A percentile compares a stretch with the other conserved stretches of the same genome.
Conservation (phyloP, 306 rosid genomes). For the Psophocarpus tetragonolobus region DNA sequence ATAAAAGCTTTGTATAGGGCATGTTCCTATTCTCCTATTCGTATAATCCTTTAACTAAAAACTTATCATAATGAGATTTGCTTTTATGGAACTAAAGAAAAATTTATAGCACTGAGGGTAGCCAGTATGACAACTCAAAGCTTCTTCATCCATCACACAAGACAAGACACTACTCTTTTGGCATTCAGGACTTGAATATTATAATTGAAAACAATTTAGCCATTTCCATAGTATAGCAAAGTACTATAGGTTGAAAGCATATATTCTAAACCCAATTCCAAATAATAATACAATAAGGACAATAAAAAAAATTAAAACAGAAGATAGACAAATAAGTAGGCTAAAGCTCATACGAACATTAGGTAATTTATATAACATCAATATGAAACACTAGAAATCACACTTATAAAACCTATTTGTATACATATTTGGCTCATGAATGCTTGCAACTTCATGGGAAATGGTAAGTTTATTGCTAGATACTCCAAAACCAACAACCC, state of each 20-base stretch:
- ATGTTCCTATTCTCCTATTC: conserved; percentile 39
- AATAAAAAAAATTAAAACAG: conserved; percentile 17
- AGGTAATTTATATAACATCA: not conserved
- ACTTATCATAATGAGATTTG: not conserved
- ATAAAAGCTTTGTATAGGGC: not conserved
- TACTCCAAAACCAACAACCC: conserved; percentile 72
- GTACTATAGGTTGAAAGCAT: conserved; percentile 7
- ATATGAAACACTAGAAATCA: conserved; percentile 15
- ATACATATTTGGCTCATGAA: conserved; percentile 39
- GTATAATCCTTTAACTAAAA: conserved; percentile 29
- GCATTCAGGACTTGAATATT: conserved; percentile 12
- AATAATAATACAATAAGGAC: not conserved
- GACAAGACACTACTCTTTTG: conserved; percentile 1
- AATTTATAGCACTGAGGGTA: conserved; percentile 14
- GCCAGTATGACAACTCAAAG: conserved; percentile 20
- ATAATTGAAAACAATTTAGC: conserved; percentile 12
- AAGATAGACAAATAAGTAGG: conserved; percentile 10
- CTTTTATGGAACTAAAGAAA: conserved; percentile 13
- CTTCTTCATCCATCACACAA: conserved; percentile 12
- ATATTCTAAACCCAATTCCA: not conserved
- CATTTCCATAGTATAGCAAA: not conserved
- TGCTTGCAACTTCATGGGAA: conserved; percentile 44
- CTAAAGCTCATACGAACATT: not conserved
- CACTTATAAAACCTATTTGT: conserved; percentile 55
- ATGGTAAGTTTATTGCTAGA: conserved; percentile 43